These are phyloP conservation scores for Lignosus rhinocerotis DNA, from an alignment of 1,284 basidiomycete genomes.

Conservation along the genomic window DNA sequence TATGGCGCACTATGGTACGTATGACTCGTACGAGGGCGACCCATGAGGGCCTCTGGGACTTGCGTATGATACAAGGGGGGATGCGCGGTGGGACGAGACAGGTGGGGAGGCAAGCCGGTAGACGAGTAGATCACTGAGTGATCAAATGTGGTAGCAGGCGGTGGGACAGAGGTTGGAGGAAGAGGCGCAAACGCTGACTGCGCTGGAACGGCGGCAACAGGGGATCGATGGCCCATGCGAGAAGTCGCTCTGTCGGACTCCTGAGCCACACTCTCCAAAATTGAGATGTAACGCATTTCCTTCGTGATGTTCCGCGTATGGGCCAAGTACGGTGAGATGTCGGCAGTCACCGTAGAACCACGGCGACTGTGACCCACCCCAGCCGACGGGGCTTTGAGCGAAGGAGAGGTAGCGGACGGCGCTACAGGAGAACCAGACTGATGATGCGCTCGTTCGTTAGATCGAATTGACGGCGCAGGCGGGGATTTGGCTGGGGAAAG, in stretches of 20 bases:
- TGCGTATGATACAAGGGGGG: slow-evolving; percentile 11
- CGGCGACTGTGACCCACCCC: slow-evolving; percentile 21
- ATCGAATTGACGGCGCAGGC: neutral
- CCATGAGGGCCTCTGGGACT: slow-evolving; percentile 48
- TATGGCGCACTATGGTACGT: slow-evolving; percentile 45
- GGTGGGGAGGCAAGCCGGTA: slow-evolving; percentile 17
- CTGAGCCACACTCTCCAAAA: slow-evolving; percentile 72
- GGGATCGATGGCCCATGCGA: slow-evolving; percentile 37
- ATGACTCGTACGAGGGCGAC: slow-evolving; percentile 63
- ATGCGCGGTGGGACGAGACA: slow-evolving; percentile 3
- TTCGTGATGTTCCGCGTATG: slow-evolving; percentile 56
- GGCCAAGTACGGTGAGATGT: slow-evolving; percentile 66
- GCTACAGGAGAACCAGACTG: neutral
- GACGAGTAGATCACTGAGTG: slow-evolving; percentile 37
- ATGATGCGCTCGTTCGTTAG: neutral
- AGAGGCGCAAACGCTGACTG: slow-evolving; percentile 13
- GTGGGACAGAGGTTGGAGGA: slow-evolving; percentile 24
- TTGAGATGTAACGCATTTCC: slow-evolving; percentile 66
- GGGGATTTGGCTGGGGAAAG: slow-evolving; percentile 7
- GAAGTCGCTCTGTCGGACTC: slow-evolving; percentile 67
- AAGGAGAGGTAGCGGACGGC: slow-evolving; percentile 5
- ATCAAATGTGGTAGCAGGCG: slow-evolving; percentile 17
- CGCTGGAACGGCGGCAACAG: slow-evolving; percentile 5
- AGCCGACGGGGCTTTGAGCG: neutral
- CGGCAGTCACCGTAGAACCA: slow-evolving; percentile 41